Evolutionary conservation across 495 filamentous ascomycete genomes (phyloP).

Genomic region (Sporormia fimetaria): DNA sequence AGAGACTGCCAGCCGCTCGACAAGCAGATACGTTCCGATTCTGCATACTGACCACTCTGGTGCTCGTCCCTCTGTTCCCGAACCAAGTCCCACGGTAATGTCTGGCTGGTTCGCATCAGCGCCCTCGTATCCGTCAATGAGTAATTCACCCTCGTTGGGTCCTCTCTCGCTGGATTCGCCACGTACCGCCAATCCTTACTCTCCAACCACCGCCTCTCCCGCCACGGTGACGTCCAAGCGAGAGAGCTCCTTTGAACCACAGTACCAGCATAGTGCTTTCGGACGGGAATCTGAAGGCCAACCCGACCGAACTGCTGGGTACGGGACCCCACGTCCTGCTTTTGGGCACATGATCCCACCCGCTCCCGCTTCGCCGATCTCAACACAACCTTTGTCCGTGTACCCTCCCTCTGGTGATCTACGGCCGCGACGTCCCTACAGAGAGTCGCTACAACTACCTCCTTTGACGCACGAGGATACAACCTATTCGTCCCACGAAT

Average conservation of each 20-base stretch:
- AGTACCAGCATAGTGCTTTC: constrained; percentile 1
- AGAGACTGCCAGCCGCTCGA: too few relatives aligned
- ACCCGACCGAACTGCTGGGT: too few relatives aligned
- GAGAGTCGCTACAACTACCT: constrained; percentile 14
- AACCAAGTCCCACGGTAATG: constrained; percentile 8
- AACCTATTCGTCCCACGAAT: constrained; percentile 26
- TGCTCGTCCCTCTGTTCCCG: constrained; percentile 2
- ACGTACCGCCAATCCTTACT: constrained; percentile 15
- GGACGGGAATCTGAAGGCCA: too few relatives aligned
- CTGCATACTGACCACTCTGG: constrained; percentile 5
- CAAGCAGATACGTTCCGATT: constrained; percentile 7
- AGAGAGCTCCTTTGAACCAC: constrained; percentile 15
- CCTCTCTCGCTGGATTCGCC: constrained; percentile 20
- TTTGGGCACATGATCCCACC: too few relatives aligned
- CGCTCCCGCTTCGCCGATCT: too few relatives aligned
- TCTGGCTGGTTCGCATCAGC: constrained; percentile 5
- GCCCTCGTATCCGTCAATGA: constrained; percentile 13
- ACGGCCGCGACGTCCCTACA: constrained; percentile 11
- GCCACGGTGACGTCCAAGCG: constrained; percentile 11
- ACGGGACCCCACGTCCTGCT: too few relatives aligned
- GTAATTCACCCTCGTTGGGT: constrained; percentile 13
- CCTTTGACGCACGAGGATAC: constrained; percentile 25
- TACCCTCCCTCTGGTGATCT: constrained; percentile 15
- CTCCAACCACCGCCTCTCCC: constrained; percentile 23
- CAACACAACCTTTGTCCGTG: not conserved